Evolutionary conservation across 1,139 yeast genomes (phyloP), one percentile per base, ranked within the genome.

Genomic region (Hansenula sp.): DNA sequence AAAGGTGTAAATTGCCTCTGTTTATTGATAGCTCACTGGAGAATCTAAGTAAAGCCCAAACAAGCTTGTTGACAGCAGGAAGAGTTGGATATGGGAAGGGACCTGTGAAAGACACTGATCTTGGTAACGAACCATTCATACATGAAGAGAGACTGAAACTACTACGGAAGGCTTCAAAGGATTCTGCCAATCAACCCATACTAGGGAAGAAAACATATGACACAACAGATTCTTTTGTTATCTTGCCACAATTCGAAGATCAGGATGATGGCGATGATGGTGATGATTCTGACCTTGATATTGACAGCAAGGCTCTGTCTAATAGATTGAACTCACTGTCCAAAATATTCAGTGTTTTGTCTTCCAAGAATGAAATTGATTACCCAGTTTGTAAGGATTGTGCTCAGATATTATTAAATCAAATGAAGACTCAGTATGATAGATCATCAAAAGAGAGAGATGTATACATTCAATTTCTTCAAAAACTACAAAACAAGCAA

Each of bases 351-450:
- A 82, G 80, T 48, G 72, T 86, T 2, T 69, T 77, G 50, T 81
- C 76, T 22, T 79, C 79, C 10, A 82, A 82, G 47, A 82, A 83
- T 40, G 89, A 82, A 44, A 73, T 90, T n/a, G 95, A 87, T 47
- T 79, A 86, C 55, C 98, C 98, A 0, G 77, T 94, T 14, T 90
- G 97, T 52, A 71, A 72, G 27, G 97, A 90, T 38, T 92, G 98
- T 60, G 86, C 95, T 3, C 77, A 73, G 34, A 58, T 75, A 24
- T 61, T 90, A 25, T 69, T 84, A 5, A 80, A 76, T n/a, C 82
- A 80, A 44, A 71, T 88, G 58, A 82, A 81, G 53, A 61, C 68
- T 21, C 82, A 82, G 51, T 86, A 84, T 57, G 92, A 85, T 45
- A 87, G 80, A 44, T 74, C 82, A 12, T 78, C 84, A 34, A 73